These are phyloP conservation scores for Phyllosticta citrichinensis DNA, from an alignment of 2,329 filamentous ascomycete species.

Conservation along the genomic window DNA sequence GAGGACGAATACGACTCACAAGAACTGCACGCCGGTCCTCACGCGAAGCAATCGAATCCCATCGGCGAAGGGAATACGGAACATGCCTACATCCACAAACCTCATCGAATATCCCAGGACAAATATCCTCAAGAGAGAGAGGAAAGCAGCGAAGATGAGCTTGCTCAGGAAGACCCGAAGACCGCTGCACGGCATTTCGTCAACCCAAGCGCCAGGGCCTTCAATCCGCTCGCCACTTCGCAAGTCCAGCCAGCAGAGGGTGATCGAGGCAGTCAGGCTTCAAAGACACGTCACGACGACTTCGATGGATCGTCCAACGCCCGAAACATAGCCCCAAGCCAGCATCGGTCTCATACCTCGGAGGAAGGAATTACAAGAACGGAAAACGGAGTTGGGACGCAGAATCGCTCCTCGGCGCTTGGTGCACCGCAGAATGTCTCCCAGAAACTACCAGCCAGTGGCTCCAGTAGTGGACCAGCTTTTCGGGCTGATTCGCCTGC, in stretches of 20 bases:
- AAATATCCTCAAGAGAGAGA: neutral
- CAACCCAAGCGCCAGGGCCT: neutral
- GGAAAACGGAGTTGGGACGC: neutral
- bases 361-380: neutral
- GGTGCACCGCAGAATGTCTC: neutral
- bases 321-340: neutral
- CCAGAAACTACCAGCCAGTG: neutral
- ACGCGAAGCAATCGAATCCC: neutral
- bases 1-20: slow-evolving; percentile 26
- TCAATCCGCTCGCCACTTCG: neutral
- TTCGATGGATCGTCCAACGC: neutral
- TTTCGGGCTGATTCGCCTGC: neutral
- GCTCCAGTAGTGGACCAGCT: neutral
- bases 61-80: neutral
- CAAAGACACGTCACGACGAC: neutral
- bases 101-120: neutral
- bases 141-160: slow-evolving; percentile 5
- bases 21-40: neutral
- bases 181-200: neutral
- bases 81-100: neutral
- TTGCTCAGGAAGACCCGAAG: neutral
- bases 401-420: neutral
- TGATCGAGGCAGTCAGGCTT: neutral
- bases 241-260: neutral
- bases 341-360: neutral